These are phyloP conservation scores for Phytophthora megakarya DNA, from an alignment of 352 stramenopile genomes.

Conservation along the genomic window DNA sequence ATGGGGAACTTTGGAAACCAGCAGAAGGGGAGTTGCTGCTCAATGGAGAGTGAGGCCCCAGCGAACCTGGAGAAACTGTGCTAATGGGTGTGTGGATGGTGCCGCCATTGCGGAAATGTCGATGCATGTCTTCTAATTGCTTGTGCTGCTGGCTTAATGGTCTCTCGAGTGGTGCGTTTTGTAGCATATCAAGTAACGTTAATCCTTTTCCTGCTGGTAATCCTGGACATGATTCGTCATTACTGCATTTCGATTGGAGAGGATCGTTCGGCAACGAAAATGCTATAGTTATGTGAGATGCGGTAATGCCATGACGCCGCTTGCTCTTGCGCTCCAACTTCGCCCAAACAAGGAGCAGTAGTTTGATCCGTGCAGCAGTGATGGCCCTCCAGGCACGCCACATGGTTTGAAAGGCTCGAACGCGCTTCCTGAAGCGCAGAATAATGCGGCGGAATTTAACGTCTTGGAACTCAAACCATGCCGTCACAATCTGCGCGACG, in stretches of 20 bases:
- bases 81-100: slow-evolving; percentile 48
- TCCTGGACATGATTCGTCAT: neutral
- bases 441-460: slow-evolving; percentile 85
- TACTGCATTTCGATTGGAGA: slow-evolving; percentile 7
- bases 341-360: slow-evolving; percentile 69
- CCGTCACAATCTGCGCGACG: slow-evolving; percentile 66
- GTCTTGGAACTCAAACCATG: slow-evolving; percentile 82
- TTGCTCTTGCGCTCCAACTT: slow-evolving; percentile 68
- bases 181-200: slow-evolving; percentile 35
- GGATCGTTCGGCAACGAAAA: slow-evolving; percentile 1
- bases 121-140: slow-evolving; percentile 52
- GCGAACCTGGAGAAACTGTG: slow-evolving; percentile 5
- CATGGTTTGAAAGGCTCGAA: slow-evolving; percentile 77
- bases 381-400: slow-evolving; percentile 74
- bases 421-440: slow-evolving; percentile 73
- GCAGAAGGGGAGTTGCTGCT: slow-evolving; percentile 4
- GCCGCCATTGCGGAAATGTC: slow-evolving; percentile 66
- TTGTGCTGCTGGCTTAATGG: slow-evolving; percentile 38
- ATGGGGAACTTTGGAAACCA: slow-evolving; percentile 6
- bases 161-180: slow-evolving; percentile 14
- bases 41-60: neutral
- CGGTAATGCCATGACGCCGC: slow-evolving; percentile 43
- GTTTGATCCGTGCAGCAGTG: slow-evolving; percentile 72
- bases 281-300: neutral
- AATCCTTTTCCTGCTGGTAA: slow-evolving; percentile 11